A percentile compares a stretch with the other conserved stretches of the same genome.
These are phyloP conservation scores for Saccharomycopsis hybrid DNA, from an alignment of 1,139 yeast species.

Conservation along the genomic window DNA sequence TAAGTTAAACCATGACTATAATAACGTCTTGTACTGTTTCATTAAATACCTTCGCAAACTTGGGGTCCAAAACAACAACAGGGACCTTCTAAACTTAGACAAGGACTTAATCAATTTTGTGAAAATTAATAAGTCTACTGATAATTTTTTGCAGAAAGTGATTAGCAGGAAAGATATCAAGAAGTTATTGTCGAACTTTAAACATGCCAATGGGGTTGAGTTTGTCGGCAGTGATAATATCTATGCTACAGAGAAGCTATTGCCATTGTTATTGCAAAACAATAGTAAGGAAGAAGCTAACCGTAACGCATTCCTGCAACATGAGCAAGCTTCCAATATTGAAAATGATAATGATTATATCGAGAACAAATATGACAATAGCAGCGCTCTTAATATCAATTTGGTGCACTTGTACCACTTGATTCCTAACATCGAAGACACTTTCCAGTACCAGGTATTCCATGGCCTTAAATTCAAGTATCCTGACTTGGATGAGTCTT, in stretches of 20 bases:
- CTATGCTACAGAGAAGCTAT: too few relatives aligned
- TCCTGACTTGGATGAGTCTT: slow-evolving; percentile 15
- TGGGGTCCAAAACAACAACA: background rate
- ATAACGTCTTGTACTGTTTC: slow-evolving; percentile 18
- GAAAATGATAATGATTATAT: too few relatives aligned
- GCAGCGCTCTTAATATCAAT: slow-evolving; percentile 3
- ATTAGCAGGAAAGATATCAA: slow-evolving; percentile 15
- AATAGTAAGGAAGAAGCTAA: too few relatives aligned
- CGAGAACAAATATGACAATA: background rate
- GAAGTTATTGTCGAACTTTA: slow-evolving; percentile 8
- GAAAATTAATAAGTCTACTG: slow-evolving; percentile 16
- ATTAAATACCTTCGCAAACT: slow-evolving; percentile 12
- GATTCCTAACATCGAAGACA: slow-evolving; percentile 11
- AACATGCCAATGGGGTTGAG: background rate
- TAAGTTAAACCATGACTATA: slow-evolving; percentile 16
- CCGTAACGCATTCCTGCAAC: too few relatives aligned
- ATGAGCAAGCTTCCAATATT: background rate
- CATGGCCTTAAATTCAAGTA: slow-evolving; percentile 10
- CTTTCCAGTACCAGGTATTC: slow-evolving; percentile 17
- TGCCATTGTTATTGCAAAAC: background rate
- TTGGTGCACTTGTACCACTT: slow-evolving; percentile 16
- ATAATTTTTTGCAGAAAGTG: slow-evolving; percentile 12
- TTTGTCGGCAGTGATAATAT: background rate
- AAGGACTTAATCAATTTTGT: slow-evolving; percentile 11
- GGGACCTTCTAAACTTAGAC: slow-evolving; percentile 7